Conservation (phyloP, 2,329 filamentous ascomycete species). For the Chaetomiaceae sp. region DNA sequence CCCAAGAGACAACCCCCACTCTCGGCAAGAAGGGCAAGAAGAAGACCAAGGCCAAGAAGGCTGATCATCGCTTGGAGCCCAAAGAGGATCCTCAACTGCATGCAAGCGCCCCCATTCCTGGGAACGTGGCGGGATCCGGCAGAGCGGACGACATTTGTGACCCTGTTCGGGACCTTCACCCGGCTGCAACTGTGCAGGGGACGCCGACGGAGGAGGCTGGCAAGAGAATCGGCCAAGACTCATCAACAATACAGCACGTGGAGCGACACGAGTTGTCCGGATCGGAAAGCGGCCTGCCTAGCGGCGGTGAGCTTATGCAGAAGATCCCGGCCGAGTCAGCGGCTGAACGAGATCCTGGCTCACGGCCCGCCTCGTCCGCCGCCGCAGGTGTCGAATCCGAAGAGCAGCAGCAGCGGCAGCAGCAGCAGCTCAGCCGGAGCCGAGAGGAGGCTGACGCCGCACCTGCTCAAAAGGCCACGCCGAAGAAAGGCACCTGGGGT, state of each 20-base stretch:
- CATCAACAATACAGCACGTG: conserved; percentile 10
- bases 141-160: not conserved
- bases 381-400: conserved; percentile 1
- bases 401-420: not conserved
- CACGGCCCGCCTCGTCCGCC: not conserved
- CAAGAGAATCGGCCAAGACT: not conserved
- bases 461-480: conserved; percentile 1
- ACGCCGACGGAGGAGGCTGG: not conserved
- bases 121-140: not conserved
- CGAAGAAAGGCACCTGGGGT: conserved; percentile 21
- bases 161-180: not conserved
- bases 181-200: conserved; percentile 9
- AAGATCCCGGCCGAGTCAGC: not conserved
- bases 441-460: not conserved
- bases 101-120: not conserved
- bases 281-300: conserved; percentile 3
- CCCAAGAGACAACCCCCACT: not conserved
- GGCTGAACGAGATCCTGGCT: not conserved
- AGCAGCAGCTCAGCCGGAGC: not conserved
- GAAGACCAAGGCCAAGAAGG: conserved; percentile 41
- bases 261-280: conserved; percentile 11
- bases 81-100: not conserved
- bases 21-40: conserved; percentile 32
- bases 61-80: conserved; percentile 1
- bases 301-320: conserved; percentile 15